phyloP scores from a whole-genome alignment of 2,329 filamentous ascomycete species.

The Cytospora leucostoma region DNA sequence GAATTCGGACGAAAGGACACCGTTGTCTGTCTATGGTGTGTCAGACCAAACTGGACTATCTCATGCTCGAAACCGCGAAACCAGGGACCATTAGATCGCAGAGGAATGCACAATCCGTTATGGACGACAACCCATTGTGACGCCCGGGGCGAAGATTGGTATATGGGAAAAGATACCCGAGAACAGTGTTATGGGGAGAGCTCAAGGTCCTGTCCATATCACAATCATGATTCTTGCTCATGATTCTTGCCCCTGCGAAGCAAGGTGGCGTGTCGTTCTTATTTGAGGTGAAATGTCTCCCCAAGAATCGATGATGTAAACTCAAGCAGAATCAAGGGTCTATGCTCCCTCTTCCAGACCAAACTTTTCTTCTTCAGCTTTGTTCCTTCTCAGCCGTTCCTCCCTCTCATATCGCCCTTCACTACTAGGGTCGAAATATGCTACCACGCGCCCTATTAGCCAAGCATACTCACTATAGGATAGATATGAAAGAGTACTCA shows the following conservation, averaged over 20 bases:
- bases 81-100: too few species aligned
- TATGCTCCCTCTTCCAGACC: neutral
- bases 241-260: neutral
- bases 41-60: neutral
- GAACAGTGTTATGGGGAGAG: too few species aligned
- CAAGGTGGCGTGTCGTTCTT: neutral
- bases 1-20: neutral
- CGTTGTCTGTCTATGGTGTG: neutral
- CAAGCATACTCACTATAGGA: neutral
- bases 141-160: too few species aligned
- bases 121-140: too few species aligned
- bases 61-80: neutral
- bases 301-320: neutral
- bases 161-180: too few species aligned
- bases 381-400: conserved; percentile 29
- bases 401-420: conserved; percentile 36
- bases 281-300: neutral
- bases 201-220: too few species aligned
- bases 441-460: conserved; percentile 24
- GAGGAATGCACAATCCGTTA: too few species aligned
- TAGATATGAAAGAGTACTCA: conserved; percentile 33
- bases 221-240: neutral
- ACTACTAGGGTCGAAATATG: conserved; percentile 38
- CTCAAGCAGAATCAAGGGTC: neutral
- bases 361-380: neutral